Percentiles rank a stretch among this genome's conserved stretches.
Conservation (phyloP, 129 eudicot species). For the Escallonia rubra region DNA sequence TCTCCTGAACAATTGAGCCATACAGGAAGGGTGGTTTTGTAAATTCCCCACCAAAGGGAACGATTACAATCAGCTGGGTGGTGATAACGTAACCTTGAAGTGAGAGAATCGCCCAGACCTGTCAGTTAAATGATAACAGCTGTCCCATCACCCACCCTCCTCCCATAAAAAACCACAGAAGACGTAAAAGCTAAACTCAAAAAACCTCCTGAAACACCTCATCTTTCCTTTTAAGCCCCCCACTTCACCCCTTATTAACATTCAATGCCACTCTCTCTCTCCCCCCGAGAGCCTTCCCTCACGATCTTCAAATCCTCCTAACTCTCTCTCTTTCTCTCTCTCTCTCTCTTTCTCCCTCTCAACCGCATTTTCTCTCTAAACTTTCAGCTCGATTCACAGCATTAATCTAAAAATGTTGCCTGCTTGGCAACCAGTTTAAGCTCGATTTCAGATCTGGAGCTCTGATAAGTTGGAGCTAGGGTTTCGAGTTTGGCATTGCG, state of each 20-base stretch:
- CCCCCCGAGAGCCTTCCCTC: too few relatives aligned
- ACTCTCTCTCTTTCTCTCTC: conserved; percentile 22
- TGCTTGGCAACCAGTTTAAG: conserved; percentile 20
- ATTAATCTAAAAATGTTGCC: conserved; percentile 1
- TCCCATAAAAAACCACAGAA: neutral
- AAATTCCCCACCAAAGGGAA: conserved; percentile 1
- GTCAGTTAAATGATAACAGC: conserved; percentile 18
- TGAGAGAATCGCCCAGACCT: conserved; percentile 27
- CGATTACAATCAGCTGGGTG: neutral
- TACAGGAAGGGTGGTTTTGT: neutral
- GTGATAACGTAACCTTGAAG: conserved; percentile 48
- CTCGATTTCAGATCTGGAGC: conserved; percentile 45
- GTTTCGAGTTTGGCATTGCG: conserved; percentile 19
- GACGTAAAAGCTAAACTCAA: conserved; percentile 3
- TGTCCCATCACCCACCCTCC: conserved; percentile 5
- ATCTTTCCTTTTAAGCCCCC: neutral
- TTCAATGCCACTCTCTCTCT: conserved; percentile 22
- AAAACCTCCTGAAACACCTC: conserved; percentile 2
- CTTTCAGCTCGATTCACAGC: conserved; percentile 2
- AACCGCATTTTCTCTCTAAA: neutral
- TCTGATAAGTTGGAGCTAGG: conserved; percentile 31
- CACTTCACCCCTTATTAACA: conserved; percentile 6
- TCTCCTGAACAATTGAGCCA: too few relatives aligned
- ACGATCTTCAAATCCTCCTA: too few relatives aligned
- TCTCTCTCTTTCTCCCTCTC: neutral